phyloP scores from a whole-genome alignment of 2,329 filamentous ascomycete species.

The Intubia oerlemansii region DNA sequence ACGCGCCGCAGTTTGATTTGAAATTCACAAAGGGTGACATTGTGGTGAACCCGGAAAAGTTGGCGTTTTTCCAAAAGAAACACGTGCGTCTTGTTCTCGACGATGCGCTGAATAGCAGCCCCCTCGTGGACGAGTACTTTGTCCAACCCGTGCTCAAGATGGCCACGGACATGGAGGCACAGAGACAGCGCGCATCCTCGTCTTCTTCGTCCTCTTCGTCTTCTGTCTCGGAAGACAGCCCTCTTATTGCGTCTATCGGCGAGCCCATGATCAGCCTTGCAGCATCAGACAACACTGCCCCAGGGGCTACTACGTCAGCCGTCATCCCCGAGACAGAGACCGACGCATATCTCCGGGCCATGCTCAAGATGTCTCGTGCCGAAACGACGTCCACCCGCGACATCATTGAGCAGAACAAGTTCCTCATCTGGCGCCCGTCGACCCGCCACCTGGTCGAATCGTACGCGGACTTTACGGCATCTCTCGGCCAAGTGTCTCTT shows the following conservation, averaged over 20 bases:
- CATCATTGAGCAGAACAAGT: slow-evolving; percentile 8
- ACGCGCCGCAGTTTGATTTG: slow-evolving; percentile 42
- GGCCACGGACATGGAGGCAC: too few species aligned
- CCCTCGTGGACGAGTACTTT: slow-evolving; percentile 6
- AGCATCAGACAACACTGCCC: too few species aligned
- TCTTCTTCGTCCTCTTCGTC: too few species aligned
- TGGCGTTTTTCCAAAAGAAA: slow-evolving; percentile 49
- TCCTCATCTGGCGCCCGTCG: slow-evolving; percentile 11
- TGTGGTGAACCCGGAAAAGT: slow-evolving; percentile 58
- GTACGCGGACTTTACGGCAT: slow-evolving; percentile 1
- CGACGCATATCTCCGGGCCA: too few species aligned
- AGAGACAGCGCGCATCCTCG: too few species aligned
- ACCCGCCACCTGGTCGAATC: slow-evolving; percentile 1
- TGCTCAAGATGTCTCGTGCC: slow-evolving; percentile 7
- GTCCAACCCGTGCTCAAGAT: slow-evolving; percentile 10
- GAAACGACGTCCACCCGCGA: slow-evolving; percentile 3
- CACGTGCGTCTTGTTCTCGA: slow-evolving; percentile 9
- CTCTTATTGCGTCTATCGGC: too few species aligned
- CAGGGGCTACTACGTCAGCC: too few species aligned
- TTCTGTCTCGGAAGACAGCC: too few species aligned
- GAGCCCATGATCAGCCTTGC: too few species aligned
- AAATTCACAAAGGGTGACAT: slow-evolving; percentile 87
- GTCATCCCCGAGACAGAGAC: too few species aligned
- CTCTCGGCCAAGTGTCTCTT: slow-evolving; percentile 1
- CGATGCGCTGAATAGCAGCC: slow-evolving; percentile 2